Evolutionary conservation across 2,329 filamentous ascomycete genomes (phyloP).

Genomic region (Ophiostoma tasmaniense): DNA sequence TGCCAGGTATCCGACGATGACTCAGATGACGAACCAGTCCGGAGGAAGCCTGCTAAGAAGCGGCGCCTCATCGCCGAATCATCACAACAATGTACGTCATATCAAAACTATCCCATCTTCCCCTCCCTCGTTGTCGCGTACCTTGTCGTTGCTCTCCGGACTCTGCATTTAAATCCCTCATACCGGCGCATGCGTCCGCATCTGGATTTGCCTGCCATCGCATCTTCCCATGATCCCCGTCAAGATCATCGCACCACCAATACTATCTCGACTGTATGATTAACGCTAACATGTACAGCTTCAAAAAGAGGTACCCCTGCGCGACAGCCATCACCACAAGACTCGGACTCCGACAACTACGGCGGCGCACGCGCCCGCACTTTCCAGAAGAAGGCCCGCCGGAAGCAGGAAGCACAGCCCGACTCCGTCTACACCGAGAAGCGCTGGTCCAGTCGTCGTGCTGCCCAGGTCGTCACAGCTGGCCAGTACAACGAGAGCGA

Average conservation of each 20-base stretch:
- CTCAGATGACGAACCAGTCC: slow-evolving; percentile 45
- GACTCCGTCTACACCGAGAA: slow-evolving; percentile 62
- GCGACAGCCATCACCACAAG: slow-evolving; percentile 45
- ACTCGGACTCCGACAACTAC: slow-evolving; percentile 68
- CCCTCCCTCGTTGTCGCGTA: not conserved
- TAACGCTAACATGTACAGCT: slow-evolving; percentile 31
- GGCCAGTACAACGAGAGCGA: slow-evolving; percentile 60
- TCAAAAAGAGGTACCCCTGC: slow-evolving; percentile 53
- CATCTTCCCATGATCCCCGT: not conserved
- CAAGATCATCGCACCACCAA: not conserved
- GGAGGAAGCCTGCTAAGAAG: slow-evolving; percentile 54
- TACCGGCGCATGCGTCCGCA: too few relatives aligned
- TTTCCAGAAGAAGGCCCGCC: slow-evolving; percentile 67
- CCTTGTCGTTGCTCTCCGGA: not conserved
- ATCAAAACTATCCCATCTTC: not conserved
- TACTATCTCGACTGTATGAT: not conserved
- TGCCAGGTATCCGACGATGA: slow-evolving; percentile 30
- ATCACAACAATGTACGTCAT: slow-evolving; percentile 20
- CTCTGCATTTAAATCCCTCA: not conserved
- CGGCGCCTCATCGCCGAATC: slow-evolving; percentile 43
- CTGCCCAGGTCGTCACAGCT: slow-evolving; percentile 59
- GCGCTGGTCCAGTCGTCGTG: slow-evolving; percentile 82
- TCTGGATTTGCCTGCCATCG: not conserved
- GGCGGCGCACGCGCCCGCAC: slow-evolving; percentile 65
- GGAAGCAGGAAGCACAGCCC: slow-evolving; percentile 59